Conservation (phyloP, 108 stramenopile species). For the Nannochloropsis gaditana region DNA sequence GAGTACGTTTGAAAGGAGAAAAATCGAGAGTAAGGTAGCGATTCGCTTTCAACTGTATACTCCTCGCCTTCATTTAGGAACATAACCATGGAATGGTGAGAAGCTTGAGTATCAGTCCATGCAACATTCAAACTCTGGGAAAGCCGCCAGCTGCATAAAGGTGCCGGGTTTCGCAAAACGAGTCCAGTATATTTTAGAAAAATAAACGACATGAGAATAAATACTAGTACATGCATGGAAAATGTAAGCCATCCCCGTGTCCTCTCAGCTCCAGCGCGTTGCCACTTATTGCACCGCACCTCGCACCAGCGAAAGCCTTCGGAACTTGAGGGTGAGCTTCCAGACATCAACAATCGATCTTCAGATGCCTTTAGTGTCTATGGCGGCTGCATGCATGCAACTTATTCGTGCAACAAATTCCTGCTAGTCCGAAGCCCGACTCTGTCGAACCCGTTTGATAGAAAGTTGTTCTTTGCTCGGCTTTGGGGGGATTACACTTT, state of each 20-base stretch:
- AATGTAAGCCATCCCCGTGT: background rate
- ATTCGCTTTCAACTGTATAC: background rate
- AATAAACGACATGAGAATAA: background rate
- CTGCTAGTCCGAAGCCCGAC: too few species aligned
- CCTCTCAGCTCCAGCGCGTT: too few species aligned
- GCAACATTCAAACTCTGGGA: background rate
- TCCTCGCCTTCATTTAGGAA: background rate
- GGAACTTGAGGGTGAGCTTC: too few species aligned
- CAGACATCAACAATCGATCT: too few species aligned
- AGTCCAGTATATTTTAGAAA: background rate
- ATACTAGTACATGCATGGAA: background rate
- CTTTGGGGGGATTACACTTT: too few species aligned
- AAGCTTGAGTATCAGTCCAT: background rate
- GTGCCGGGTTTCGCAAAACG: background rate
- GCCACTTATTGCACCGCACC: too few species aligned
- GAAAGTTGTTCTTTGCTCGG: too few species aligned
- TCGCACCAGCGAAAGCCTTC: too few species aligned
- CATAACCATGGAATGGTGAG: slow-evolving; percentile 16
- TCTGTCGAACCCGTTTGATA: too few species aligned
- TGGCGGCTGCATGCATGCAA: too few species aligned
- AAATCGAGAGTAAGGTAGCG: background rate
- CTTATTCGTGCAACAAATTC: too few species aligned
- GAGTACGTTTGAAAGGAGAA: slow-evolving; percentile 4
- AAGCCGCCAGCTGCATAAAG: background rate
- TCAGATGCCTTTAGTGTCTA: too few species aligned